phyloP scores from a whole-genome alignment of 495 filamentous ascomycete genomes.

The Penicillium cataractarum region DNA sequence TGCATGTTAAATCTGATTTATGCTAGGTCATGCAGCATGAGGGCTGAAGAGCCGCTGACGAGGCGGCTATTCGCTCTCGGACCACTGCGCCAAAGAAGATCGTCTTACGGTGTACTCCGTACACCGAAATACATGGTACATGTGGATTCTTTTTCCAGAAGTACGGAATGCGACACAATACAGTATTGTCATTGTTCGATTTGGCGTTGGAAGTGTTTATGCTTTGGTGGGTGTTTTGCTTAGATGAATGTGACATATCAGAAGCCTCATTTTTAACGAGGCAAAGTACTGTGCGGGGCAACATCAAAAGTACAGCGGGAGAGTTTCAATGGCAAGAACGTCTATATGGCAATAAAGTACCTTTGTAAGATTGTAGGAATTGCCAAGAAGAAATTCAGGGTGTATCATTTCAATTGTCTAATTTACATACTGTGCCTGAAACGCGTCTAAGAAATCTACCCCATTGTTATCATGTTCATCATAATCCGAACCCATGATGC shows the following conservation, averaged over 20 bases:
- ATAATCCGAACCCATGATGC: background rate
- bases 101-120: background rate
- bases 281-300: background rate
- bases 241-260: slow-evolving; percentile 13
- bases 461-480: slow-evolving; percentile 15
- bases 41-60: slow-evolving; percentile 1
- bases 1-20: slow-evolving; percentile 5
- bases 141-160: background rate
- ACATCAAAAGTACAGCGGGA: background rate
- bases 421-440: slow-evolving; percentile 17
- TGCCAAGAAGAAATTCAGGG: too few relatives aligned
- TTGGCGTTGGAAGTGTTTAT: background rate
- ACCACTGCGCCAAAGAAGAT: background rate
- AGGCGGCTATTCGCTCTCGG: slow-evolving; percentile 1
- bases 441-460: slow-evolving; percentile 25
- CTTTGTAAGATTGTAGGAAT: background rate
- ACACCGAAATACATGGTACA: background rate
- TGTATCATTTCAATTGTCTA: too few relatives aligned
- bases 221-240: background rate
- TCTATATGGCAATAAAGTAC: background rate
- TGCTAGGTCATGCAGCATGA: slow-evolving; percentile 15
- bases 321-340: background rate
- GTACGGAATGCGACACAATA: background rate
- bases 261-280: background rate
- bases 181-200: background rate